Base-by-base conservation (phyloP, 2,329 filamentous ascomycete species). In the Exserohilum turcica region DNA sequence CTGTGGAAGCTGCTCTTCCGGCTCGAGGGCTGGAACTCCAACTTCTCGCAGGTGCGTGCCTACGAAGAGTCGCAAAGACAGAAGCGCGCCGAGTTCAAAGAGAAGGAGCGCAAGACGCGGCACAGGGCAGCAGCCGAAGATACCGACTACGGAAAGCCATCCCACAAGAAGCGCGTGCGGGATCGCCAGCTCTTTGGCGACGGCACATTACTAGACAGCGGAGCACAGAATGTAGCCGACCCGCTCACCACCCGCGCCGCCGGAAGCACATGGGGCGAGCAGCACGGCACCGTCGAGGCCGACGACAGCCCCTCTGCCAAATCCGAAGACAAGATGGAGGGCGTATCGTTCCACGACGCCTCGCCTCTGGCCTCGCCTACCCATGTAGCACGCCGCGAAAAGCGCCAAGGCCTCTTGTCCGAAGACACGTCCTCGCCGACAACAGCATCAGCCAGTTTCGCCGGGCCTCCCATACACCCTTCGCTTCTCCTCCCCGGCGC, bases 1-100 rank as follows among this genome's bases (percentile, higher is more conserved):
- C 78, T 97, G 24, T 99, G 94, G 94, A 88, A 91, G 70, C 82
- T 85, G 12, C 77, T 96, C 12, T 99, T 96, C 74, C 82, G 87
- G 31, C 77, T 86, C 6, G 92, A 97, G 76, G 94, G 94, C 5
- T 99, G 94, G 90, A 86, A 86, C 60, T 84, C 89, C 6, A 81
- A 92, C 57, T 71, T 75, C 44, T 62, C 66, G 8, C 89, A 91
- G 61, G 85, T 96, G 24, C 77, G 78, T 35, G 75, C 78, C 2
- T 91, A 86, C 60, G 90, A 95, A 72, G 80, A 82, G 37, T 79
- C 79, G 33, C 75, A 79, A 50, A 75, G 77, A 53, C 72, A 74
- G 67, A 64, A 68, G 64, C 50, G 66, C 54, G 70, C 43, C 58
- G 74, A 62, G 59, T 75, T 36, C 71, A 67, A 67, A 50, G 68